These are phyloP conservation scores for Pseudopithomyces maydicus DNA, from an alignment of 2,329 filamentous ascomycete species.

Conservation along the genomic window DNA sequence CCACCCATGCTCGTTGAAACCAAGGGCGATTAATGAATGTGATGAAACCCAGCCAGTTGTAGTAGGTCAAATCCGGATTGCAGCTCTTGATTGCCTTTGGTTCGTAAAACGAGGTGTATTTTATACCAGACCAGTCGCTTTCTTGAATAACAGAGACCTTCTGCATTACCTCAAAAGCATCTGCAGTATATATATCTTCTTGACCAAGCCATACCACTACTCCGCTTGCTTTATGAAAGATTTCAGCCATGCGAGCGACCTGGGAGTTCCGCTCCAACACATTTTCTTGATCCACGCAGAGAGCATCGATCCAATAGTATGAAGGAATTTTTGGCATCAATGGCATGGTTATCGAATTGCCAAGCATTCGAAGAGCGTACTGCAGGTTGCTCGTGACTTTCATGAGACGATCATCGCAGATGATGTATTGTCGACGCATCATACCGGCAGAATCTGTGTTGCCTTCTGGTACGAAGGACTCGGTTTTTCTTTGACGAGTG, in stretches of 20 bases:
- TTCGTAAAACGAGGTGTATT: conserved; percentile 32
- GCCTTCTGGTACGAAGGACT: not conserved
- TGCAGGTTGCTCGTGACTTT: conserved; percentile 27
- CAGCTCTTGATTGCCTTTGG: conserved; percentile 1
- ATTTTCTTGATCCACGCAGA: conserved; percentile 36
- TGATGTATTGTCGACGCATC: conserved; percentile 18
- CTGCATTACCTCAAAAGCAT: conserved; percentile 26
- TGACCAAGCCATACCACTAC: conserved; percentile 40
- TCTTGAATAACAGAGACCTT: conserved; percentile 22
- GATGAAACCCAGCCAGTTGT: conserved; percentile 35
- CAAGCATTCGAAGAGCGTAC: conserved; percentile 31
- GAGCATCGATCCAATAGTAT: conserved; percentile 37
- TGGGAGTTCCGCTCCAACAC: conserved; percentile 30
- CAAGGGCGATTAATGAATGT: conserved; percentile 33
- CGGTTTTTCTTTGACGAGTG: not conserved
- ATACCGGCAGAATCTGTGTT: not conserved
- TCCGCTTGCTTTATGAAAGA: conserved; percentile 28
- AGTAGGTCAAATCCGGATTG: conserved; percentile 17
- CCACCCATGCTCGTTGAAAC: conserved; percentile 36
- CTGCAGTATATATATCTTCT: conserved; percentile 29
- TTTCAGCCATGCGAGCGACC: conserved; percentile 35
- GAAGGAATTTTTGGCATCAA: conserved; percentile 7
- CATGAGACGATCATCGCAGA: conserved; percentile 25
- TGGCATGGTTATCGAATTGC: conserved; percentile 10
- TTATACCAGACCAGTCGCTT: conserved; percentile 22